Conservation (phyloP, 495 filamentous ascomycete genomes). For the Ramalina intermedia region DNA sequence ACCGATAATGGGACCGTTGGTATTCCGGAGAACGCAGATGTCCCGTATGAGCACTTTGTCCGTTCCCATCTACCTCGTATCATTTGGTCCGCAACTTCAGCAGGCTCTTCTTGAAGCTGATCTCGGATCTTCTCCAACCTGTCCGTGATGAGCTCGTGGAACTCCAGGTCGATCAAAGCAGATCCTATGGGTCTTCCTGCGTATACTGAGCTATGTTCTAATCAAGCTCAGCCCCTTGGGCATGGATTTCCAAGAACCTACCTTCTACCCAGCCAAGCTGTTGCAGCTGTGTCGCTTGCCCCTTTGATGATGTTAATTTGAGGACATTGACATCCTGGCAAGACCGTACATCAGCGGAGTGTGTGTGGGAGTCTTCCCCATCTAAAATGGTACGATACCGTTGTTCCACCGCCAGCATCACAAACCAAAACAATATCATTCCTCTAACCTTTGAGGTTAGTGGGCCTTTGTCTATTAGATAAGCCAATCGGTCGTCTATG, state of each 20-base stretch:
- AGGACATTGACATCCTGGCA: conserved; percentile 24
- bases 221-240: not conserved
- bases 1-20: conserved; percentile 22
- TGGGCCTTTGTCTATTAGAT: conserved; percentile 4
- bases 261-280: conserved; percentile 29
- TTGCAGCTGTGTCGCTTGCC: conserved; percentile 21
- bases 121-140: conserved; percentile 16
- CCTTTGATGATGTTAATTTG: conserved; percentile 17
- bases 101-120: conserved; percentile 11
- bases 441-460: conserved; percentile 8
- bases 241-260: not conserved
- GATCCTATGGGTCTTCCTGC: conserved; percentile 27
- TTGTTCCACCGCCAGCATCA: conserved; percentile 42
- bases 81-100: conserved; percentile 22
- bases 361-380: too few relatives aligned
- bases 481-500: not conserved
- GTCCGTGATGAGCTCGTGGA: conserved; percentile 16
- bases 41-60: conserved; percentile 27
- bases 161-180: conserved; percentile 23
- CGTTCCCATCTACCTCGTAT: conserved; percentile 24
- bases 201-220: not conserved
- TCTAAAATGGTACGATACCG: not conserved
- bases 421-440: conserved; percentile 38
- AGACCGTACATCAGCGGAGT: too few relatives aligned
- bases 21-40: conserved; percentile 12